Evolutionary conservation across 169 alveolate species (phyloP).

Genomic region (Sarcocystis neurona): DNA sequence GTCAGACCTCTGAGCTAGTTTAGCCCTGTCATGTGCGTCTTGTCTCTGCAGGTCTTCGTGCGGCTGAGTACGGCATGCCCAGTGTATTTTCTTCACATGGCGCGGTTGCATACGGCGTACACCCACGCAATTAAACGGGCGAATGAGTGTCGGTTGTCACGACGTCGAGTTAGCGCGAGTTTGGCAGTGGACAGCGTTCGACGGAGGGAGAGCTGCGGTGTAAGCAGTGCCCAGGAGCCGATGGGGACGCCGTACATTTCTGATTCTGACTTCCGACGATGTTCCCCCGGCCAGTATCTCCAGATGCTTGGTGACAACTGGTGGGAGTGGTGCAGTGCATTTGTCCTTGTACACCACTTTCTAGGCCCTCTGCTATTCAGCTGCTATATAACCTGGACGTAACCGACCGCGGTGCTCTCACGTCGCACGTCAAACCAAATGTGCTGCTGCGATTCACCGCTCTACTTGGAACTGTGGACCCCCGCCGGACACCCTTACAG

Average conservation of each 20-base stretch:
- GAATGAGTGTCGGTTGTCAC: too few relatives aligned
- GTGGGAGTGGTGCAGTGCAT: not conserved
- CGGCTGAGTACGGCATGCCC: slow-evolving; percentile 31
- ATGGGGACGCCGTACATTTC: too few relatives aligned
- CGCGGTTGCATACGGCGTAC: slow-evolving; percentile 8
- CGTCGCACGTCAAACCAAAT: not conserved
- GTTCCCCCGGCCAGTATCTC: too few relatives aligned
- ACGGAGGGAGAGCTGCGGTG: too few relatives aligned
- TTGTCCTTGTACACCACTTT: not conserved
- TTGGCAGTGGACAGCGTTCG: too few relatives aligned
- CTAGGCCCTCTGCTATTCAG: slow-evolving; percentile 15
- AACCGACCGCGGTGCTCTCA: not conserved
- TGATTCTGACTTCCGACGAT: too few relatives aligned
- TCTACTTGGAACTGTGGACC: too few relatives aligned
- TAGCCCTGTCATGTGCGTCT: not conserved
- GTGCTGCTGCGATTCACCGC: not conserved
- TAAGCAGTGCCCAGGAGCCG: too few relatives aligned
- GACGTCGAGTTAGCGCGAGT: too few relatives aligned
- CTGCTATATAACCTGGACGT: slow-evolving; percentile 24
- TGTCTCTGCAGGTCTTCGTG: not conserved
- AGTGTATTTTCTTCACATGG: not conserved
- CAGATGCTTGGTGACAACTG: not conserved
- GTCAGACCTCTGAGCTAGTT: not conserved
- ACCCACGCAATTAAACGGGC: too few relatives aligned
- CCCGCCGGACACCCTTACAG: too few relatives aligned